A percentile compares a stretch with the other conserved stretches of the same genome.
Evolutionary conservation across 257 asterid genomes (phyloP).

Genomic region (Solanum megistacrolobum): DNA sequence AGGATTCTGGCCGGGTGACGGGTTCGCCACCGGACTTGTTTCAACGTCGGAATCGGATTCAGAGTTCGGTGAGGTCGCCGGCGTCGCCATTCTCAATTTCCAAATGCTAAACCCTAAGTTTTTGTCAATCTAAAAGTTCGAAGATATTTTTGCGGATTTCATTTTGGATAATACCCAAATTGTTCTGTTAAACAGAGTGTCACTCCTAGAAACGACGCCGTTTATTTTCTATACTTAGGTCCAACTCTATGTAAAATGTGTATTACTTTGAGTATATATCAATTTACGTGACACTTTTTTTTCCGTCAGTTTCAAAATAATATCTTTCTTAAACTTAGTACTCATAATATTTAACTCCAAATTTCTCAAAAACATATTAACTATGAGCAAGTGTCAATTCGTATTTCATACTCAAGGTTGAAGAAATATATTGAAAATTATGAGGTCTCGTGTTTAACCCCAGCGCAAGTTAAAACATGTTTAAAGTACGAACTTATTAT

Average conservation of each 20-base stretch:
- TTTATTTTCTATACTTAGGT: not conserved
- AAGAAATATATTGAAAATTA: not conserved
- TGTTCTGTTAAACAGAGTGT: not conserved
- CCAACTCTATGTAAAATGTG: not conserved
- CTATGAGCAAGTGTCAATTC: not conserved
- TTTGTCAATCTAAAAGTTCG: not conserved
- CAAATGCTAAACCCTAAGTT: slow-evolving; percentile 28
- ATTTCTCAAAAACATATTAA: not conserved
- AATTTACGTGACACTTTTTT: not conserved
- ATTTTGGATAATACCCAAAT: not conserved
- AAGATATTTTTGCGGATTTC: not conserved
- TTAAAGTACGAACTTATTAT: too few relatives aligned
- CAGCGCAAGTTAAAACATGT: not conserved
- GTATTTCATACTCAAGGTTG: not conserved
- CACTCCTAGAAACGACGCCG: not conserved
- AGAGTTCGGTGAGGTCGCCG: slow-evolving; percentile 30
- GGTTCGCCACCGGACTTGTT: slow-evolving; percentile 7
- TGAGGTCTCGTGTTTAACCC: accelerated
- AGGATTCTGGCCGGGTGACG: slow-evolving; percentile 7
- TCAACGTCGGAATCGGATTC: slow-evolving; percentile 52
- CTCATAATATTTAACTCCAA: not conserved
- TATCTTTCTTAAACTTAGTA: not conserved
- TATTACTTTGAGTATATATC: not conserved
- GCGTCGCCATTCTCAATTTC: slow-evolving; percentile 34
- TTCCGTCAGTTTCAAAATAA: not conserved